A percentile compares a stretch with the other conserved stretches of the same genome.
Conservation (phyloP, 441 rosid genomes). For the Populus hybrid region DNA sequence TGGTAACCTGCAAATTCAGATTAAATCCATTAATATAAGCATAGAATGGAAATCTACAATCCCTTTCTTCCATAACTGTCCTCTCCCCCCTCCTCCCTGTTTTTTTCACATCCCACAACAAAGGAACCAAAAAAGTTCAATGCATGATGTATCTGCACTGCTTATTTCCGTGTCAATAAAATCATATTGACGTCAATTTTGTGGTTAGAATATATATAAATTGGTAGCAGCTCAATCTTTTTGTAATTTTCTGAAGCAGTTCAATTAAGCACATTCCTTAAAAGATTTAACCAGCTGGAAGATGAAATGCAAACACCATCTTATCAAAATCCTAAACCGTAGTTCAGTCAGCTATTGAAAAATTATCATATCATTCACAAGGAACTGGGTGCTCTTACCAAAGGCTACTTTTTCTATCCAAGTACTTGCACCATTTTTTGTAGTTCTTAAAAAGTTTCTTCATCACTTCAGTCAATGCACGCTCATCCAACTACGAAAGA, state of each 20-base stretch:
- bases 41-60: neutral
- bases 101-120: neutral
- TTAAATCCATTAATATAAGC: neutral
- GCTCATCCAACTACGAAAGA: slow-evolving; percentile 77
- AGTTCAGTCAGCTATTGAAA: neutral
- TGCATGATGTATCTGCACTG: neutral
- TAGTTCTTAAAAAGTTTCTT: slow-evolving; percentile 96
- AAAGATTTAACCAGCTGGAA: neutral
- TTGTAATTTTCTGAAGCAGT: neutral
- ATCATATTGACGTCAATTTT: too few relatives aligned
- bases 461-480: slow-evolving; percentile 94
- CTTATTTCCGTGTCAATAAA: neutral
- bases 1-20: slow-evolving; percentile 71
- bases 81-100: neutral
- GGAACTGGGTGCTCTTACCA: slow-evolving; percentile 46
- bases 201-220: too few relatives aligned
- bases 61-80: neutral
- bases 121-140: neutral
- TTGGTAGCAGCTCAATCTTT: neutral
- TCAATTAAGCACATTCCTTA: neutral
- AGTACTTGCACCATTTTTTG: slow-evolving; percentile 97
- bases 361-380: neutral
- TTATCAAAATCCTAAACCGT: neutral
- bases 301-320: neutral
- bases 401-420: slow-evolving; percentile 93